Evolutionary conservation across 495 filamentous ascomycete species (phyloP), one percentile per base, ranked within the genome.

Genomic region (Trichoderma erinaceum): DNA sequence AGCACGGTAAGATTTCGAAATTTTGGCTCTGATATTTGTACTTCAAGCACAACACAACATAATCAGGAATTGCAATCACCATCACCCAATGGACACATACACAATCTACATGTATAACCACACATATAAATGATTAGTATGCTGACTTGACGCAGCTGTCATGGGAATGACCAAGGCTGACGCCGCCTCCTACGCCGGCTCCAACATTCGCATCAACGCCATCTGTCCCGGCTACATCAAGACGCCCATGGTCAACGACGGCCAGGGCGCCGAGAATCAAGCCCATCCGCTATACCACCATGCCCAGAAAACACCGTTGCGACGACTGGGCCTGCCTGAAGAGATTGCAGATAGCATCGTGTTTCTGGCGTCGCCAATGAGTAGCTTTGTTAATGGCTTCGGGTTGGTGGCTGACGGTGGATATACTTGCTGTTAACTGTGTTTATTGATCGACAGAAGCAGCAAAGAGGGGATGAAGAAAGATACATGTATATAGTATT

Each of bases 181-280:
- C 68, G 82, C 79, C 10, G 78, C 78, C 67, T 68, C 71, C 4
- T 84, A 81, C 69, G 79, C 77, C 0, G 70, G 71, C 23, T 64
- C 77, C 13, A 80, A 80, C 25, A 83, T 84, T 41, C 76, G 81
- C 41, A 82, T 84, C 69, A 84, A 84, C 69, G 81, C 81, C 2
- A 77, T 84, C 23, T 84, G 81, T 63, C 79, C 80, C 4, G 81
- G 81, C 0, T 83, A 81, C 68, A 74, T 82, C 15, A 72, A 71
- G 15, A 81, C 80, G 2, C 79, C 80, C 0, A 71, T 83, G 56
- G 68, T 81, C 41, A 74, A 76, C 23, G 73, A 71, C 0, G 80
- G 80, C 46, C 70, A 78, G 18, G 71, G 71, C 6, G 80, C 78
- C 41, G 69, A 71, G 16, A 52, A 66, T 25, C 63, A 63, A 29